These are phyloP conservation scores for Kalmanozyma brasiliensis DNA, from an alignment of 1,284 basidiomycete species.

Conservation along the genomic window DNA sequence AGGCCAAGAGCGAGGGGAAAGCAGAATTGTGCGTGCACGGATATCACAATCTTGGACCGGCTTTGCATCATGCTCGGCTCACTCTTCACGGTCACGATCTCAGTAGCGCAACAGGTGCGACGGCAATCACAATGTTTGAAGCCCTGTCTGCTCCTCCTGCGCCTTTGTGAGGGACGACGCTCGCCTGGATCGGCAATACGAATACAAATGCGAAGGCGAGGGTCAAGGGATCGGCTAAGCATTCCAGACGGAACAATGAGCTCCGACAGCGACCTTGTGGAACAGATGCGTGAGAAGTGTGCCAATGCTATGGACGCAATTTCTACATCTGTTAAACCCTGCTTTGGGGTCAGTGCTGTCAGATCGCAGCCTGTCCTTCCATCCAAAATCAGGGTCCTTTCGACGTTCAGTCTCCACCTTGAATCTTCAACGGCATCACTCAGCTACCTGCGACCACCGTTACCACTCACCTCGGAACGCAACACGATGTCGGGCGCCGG, in stretches of 20 bases:
- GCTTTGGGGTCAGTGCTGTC: too few relatives aligned
- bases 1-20: neutral
- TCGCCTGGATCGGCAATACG: neutral
- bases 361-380: too few relatives aligned
- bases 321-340: too few relatives aligned
- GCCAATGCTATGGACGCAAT: too few relatives aligned
- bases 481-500: slow-evolving; percentile 16
- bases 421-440: neutral
- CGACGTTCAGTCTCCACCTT: too few relatives aligned
- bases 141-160: neutral
- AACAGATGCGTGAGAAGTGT: neutral
- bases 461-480: neutral
- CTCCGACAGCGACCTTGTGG: slow-evolving; percentile 10
- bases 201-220: neutral
- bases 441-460: neutral
- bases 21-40: neutral
- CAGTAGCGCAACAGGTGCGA: too few relatives aligned
- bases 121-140: neutral
- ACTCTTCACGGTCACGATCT: too few relatives aligned
- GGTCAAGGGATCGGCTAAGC: neutral
- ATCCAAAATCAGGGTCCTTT: too few relatives aligned
- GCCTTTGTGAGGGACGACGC: slow-evolving; percentile 2
- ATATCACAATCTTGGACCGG: neutral
- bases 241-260: slow-evolving; percentile 1
- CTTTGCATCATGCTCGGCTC: too few relatives aligned